phyloP scores from a whole-genome alignment of 306 rosid genomes.

The Sphenostylis stenocarpa region DNA sequence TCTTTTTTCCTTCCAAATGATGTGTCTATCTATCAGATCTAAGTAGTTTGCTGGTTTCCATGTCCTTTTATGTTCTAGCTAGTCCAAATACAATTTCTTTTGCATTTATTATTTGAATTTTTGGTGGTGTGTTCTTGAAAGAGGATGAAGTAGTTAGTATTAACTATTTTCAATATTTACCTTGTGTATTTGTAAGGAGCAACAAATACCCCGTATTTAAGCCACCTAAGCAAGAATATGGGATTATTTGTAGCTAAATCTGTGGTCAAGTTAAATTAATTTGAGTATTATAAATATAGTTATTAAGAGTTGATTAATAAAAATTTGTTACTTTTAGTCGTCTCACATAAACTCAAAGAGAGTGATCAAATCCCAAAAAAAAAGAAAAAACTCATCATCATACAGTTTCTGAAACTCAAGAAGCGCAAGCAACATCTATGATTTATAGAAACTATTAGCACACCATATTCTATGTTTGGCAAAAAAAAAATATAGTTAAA shows the following conservation, averaged over 20 bases:
- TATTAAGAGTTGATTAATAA: not conserved
- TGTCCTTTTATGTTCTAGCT: constrained; percentile 12
- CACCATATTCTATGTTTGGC: not conserved
- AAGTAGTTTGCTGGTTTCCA: not conserved
- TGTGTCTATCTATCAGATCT: constrained; percentile 25
- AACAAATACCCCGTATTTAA: not conserved
- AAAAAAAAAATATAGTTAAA: not conserved
- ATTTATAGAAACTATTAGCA: not conserved
- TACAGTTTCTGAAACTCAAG: not conserved
- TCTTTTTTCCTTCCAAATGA: not conserved
- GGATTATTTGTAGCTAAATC: not conserved
- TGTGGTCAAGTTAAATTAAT: not conserved
- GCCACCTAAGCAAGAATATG: not conserved
- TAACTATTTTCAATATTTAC: not conserved
- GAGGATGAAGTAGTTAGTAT: not conserved
- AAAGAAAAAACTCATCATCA: not conserved
- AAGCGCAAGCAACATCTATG: not conserved
- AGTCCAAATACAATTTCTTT: not conserved
- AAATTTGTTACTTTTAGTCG: not conserved
- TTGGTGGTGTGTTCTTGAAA: constrained; percentile 12
- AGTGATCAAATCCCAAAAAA: not conserved
- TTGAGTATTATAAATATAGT: not conserved
- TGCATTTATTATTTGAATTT: not conserved
- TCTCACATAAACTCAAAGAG: not conserved
- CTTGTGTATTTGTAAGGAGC: not conserved